Evolutionary conservation across 1,284 basidiomycete species (phyloP).

Genomic region (Phenoliferia sp.): DNA sequence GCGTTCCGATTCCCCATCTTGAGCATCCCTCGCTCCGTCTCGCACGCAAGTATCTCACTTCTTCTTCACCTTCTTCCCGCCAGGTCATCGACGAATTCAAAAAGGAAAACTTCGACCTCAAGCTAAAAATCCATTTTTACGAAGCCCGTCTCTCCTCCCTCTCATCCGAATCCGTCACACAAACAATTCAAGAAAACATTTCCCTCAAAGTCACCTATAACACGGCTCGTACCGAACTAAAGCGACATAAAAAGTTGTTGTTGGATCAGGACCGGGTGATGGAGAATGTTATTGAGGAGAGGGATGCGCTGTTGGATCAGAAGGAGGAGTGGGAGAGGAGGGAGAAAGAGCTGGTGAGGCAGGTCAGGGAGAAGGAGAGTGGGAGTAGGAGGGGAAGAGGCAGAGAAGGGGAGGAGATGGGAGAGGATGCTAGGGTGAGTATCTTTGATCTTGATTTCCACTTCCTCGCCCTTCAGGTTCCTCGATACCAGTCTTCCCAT

Average conservation of each 20-base stretch:
- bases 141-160: conserved; percentile 78
- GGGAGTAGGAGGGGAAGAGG: conserved; percentile 15
- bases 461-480: too few species aligned
- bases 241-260: conserved; percentile 83
- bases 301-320: conserved; percentile 41
- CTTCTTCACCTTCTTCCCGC: background rate
- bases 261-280: conserved; percentile 75
- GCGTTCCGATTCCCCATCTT: conserved; percentile 31
- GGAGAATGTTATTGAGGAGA: conserved; percentile 59
- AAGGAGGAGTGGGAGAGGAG: conserved; percentile 13
- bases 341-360: conserved; percentile 15
- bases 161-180: conserved; percentile 85
- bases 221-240: conserved; percentile 83
- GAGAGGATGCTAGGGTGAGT: conserved; percentile 29
- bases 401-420: conserved; percentile 20
- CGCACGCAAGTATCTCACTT: background rate
- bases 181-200: conserved; percentile 87
- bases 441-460: too few species aligned
- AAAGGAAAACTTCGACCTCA: conserved; percentile 92
- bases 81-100: conserved; percentile 89
- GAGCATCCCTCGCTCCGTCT: background rate
- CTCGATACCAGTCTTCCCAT: background rate
- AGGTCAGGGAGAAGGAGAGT: conserved; percentile 10
- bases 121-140: conserved; percentile 86
- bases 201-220: conserved; percentile 89